These are phyloP conservation scores for Plasmopara halstedii DNA, from an alignment of 352 stramenopile species.

Conservation along the genomic window DNA sequence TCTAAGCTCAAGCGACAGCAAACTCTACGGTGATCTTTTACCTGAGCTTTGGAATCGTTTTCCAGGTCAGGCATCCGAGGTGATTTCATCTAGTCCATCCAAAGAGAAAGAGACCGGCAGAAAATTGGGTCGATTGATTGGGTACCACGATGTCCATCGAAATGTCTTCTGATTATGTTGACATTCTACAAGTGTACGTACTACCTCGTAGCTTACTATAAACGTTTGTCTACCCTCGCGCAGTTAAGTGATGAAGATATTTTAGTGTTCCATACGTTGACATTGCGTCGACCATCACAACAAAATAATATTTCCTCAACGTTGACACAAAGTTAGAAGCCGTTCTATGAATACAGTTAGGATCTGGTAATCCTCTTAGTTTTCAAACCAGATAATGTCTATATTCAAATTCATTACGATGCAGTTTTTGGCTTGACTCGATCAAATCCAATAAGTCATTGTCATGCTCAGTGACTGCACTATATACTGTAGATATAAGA, in stretches of 20 bases:
- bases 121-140: constrained; percentile 60
- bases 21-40: constrained; percentile 33
- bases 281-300: too few relatives aligned
- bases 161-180: constrained; percentile 44
- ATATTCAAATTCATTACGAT: constrained; percentile 30
- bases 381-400: too few relatives aligned
- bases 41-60: constrained; percentile 60
- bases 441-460: too few relatives aligned
- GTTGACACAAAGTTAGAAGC: too few relatives aligned
- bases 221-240: too few relatives aligned
- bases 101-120: constrained; percentile 37
- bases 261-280: too few relatives aligned
- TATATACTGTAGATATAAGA: constrained; percentile 38
- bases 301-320: too few relatives aligned
- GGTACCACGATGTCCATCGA: constrained; percentile 42
- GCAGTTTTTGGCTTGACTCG: constrained; percentile 30
- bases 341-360: too few relatives aligned
- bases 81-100: constrained; percentile 6
- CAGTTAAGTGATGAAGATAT: too few relatives aligned
- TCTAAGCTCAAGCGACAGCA: constrained; percentile 41
- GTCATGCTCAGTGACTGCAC: constrained; percentile 32
- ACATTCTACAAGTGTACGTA: background rate
- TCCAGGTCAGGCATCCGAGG: constrained; percentile 21
- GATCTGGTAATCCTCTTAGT: too few relatives aligned
- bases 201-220: background rate